Evolutionary conservation across 2,329 filamentous ascomycete genomes (phyloP).

Genomic region (Pestalotiopsis sp.): DNA sequence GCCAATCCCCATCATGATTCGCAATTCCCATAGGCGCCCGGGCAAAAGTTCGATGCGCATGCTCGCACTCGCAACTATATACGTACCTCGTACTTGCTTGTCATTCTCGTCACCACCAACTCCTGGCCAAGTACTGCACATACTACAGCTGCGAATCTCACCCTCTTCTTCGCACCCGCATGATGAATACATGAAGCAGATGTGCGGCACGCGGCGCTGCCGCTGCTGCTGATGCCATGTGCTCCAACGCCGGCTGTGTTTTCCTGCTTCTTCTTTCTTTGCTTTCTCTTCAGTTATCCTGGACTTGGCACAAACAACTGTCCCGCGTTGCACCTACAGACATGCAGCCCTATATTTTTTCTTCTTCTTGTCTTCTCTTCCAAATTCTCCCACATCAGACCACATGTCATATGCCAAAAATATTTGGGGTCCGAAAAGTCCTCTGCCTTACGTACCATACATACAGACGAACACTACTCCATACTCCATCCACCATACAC

Average conservation of each 20-base stretch:
- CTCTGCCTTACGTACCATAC: neutral
- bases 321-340: neutral
- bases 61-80: neutral
- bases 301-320: neutral
- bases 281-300: neutral
- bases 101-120: neutral
- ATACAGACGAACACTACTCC: no score
- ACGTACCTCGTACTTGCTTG: neutral
- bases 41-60: neutral
- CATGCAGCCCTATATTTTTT: neutral
- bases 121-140: neutral
- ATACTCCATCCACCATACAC: no score
- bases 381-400: neutral
- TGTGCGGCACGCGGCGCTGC: neutral
- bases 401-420: neutral
- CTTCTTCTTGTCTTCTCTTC: neutral
- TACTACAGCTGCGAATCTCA: neutral
- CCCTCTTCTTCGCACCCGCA: neutral
- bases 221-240: neutral
- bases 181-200: neutral
- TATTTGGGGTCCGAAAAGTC: neutral
- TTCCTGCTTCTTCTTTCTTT: neutral
- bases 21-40: neutral
- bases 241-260: neutral
- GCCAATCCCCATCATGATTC: neutral